Evolutionary conservation across 441 rosid genomes (phyloP).

Genomic region (Omphalea diandra): DNA sequence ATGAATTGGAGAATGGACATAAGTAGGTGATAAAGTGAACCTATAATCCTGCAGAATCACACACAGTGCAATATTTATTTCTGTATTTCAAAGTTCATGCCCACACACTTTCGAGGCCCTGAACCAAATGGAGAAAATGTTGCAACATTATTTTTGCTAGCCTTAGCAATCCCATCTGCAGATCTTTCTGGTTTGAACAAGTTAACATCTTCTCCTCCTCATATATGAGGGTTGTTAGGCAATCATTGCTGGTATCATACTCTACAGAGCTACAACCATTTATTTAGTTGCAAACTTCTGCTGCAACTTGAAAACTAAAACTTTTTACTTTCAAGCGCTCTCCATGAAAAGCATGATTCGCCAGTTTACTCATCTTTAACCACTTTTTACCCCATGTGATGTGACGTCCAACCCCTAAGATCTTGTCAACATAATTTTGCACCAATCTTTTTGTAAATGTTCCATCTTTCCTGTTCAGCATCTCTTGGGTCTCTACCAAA

Average conservation of each 20-base stretch:
- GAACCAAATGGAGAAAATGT: slow-evolving; percentile 39
- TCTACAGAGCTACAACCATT: neutral
- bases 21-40: slow-evolving; percentile 42
- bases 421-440: slow-evolving; percentile 18
- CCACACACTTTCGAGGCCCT: slow-evolving; percentile 45
- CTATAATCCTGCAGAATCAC: slow-evolving; percentile 49
- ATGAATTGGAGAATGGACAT: slow-evolving; percentile 36
- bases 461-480: slow-evolving; percentile 31
- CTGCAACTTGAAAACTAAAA: neutral
- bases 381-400: slow-evolving; percentile 36
- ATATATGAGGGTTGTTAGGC: slow-evolving; percentile 31
- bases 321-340: slow-evolving; percentile 34
- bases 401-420: slow-evolving; percentile 39
- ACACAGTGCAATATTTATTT: slow-evolving; percentile 37
- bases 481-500: slow-evolving; percentile 31
- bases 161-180: slow-evolving; percentile 41
- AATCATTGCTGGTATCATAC: slow-evolving; percentile 15
- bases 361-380: slow-evolving; percentile 33
- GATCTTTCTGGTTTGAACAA: slow-evolving; percentile 49
- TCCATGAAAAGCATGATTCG: slow-evolving; percentile 41
- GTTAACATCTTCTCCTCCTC: slow-evolving; percentile 47
- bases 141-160: slow-evolving; percentile 29
- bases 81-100: slow-evolving; percentile 38
- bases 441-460: slow-evolving; percentile 5
- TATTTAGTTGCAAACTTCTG: neutral